Evolutionary conservation across 176 grass and related monocot species (phyloP).

Genomic region (Carex myosuroides): DNA sequence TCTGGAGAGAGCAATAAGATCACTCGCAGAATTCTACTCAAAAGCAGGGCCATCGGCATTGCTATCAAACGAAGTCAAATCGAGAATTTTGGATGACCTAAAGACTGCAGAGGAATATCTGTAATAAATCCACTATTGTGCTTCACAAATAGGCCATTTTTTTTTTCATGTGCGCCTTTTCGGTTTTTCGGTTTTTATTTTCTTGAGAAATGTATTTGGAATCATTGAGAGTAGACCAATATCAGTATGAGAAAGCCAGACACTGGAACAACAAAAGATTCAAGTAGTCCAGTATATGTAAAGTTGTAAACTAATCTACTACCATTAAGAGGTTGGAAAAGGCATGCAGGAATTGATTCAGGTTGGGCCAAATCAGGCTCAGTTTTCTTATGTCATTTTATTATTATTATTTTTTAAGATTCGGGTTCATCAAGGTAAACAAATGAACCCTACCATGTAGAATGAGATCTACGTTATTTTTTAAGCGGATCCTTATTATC

Average conservation of each 20-base stretch:
- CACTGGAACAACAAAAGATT: neutral
- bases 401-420: neutral
- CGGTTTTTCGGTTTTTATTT: neutral
- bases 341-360: neutral
- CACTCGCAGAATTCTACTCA: slow-evolving; percentile 70
- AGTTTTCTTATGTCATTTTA: neutral
- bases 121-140: slow-evolving; percentile 13
- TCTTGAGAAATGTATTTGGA: neutral
- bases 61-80: slow-evolving; percentile 49
- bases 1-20: slow-evolving; percentile 77
- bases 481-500: no score
- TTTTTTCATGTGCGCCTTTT: neutral
- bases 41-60: slow-evolving; percentile 71
- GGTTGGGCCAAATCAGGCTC: neutral
- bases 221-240: neutral
- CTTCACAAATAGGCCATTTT: neutral
- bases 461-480: neutral
- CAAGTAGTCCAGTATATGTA: neutral
- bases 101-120: slow-evolving; percentile 56
- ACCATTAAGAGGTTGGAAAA: neutral
- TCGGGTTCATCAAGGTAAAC: neutral
- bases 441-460: neutral
- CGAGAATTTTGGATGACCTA: slow-evolving; percentile 65
- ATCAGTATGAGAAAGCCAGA: neutral
- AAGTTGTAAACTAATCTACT: neutral